Evolutionary conservation across 257 asterid genomes (phyloP).

Genomic region (Solanum etuberosum): DNA sequence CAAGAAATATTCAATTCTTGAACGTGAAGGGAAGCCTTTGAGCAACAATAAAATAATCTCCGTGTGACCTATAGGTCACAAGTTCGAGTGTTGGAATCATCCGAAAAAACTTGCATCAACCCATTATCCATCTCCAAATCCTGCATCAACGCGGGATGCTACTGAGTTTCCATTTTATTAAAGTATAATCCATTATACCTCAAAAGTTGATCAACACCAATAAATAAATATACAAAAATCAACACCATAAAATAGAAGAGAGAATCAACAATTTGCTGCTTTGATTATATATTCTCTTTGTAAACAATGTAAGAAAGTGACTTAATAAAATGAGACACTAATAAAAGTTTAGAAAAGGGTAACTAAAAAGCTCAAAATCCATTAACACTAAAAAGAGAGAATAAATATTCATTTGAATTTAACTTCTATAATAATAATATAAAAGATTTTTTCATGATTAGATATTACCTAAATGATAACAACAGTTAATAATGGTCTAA

Average conservation of each 20-base stretch:
- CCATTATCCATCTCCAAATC: neutral
- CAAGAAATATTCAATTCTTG: neutral
- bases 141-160: too few relatives aligned
- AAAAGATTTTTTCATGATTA: too few relatives aligned
- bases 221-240: too few relatives aligned
- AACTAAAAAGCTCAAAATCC: neutral
- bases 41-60: too few relatives aligned
- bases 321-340: neutral
- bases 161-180: rapidly evolving
- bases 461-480: too few relatives aligned
- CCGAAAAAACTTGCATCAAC: too few relatives aligned
- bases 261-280: neutral
- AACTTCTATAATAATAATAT: too few relatives aligned
- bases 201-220: neutral
- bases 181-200: neutral
- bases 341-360: neutral
- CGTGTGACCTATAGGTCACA: neutral
- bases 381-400: neutral
- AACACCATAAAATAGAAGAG: neutral
- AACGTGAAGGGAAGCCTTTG: neutral
- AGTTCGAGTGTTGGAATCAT: neutral
- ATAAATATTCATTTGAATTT: neutral
- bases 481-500: neutral
- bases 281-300: neutral
- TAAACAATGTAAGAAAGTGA: neutral